phyloP scores from a whole-genome alignment of 352 stramenopile species.

The Plasmopara viticola region DNA sequence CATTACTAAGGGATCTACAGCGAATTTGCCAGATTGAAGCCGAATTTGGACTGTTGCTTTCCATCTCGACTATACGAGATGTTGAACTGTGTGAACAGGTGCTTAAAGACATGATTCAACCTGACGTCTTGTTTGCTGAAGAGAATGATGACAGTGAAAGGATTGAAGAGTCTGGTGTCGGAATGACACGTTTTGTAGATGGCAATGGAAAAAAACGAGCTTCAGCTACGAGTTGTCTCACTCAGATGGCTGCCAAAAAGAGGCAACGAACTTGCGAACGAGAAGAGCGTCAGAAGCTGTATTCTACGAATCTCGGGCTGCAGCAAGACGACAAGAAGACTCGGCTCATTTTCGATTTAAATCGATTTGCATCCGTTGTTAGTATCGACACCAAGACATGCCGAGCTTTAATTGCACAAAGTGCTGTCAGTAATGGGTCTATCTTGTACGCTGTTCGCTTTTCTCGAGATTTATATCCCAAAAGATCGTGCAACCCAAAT shows the following conservation, averaged over 20 bases:
- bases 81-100: conserved; percentile 31
- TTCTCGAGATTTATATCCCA: conserved; percentile 49
- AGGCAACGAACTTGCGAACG: conserved; percentile 5
- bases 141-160: background rate
- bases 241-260: conserved; percentile 1
- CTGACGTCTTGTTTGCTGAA: conserved; percentile 37
- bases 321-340: conserved; percentile 36
- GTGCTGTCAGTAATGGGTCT: conserved; percentile 35
- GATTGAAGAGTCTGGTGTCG: background rate
- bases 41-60: conserved; percentile 55
- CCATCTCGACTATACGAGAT: conserved; percentile 41
- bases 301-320: background rate
- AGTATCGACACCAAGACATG: conserved; percentile 34
- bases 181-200: conserved; percentile 3
- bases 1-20: conserved; percentile 35
- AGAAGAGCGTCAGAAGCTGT: background rate
- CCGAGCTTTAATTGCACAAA: conserved; percentile 35
- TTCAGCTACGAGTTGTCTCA: background rate
- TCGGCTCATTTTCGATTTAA: conserved; percentile 38
- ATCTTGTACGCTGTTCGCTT: conserved; percentile 48
- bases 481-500: conserved; percentile 1
- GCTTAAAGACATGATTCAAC: conserved; percentile 39
- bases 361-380: conserved; percentile 41
- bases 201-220: conserved; percentile 25
- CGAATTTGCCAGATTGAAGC: conserved; percentile 36